Base-by-base conservation (phyloP, 305 asterid species). In the Vinca major region DNA sequence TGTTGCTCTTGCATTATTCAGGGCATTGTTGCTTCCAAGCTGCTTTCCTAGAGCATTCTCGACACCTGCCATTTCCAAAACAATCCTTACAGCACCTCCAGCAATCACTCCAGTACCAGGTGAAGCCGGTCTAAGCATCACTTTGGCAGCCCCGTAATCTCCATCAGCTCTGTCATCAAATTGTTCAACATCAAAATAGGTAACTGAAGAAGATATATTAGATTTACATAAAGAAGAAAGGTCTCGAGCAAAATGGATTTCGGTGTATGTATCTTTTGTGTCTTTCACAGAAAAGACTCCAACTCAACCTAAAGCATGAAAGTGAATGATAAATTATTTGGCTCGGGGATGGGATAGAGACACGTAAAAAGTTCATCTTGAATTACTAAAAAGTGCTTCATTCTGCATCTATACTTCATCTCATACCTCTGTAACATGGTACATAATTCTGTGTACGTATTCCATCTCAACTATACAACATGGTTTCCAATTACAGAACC, bases 41-140 rank as follows among this genome's bases (percentile, higher is more conserved):
- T 92, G 96, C 81, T 92, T 92, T 16, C 97, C 98, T 43, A 92
- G 79, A 3, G 98, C 98, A 41, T 92, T 92, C 80, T 92, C 92
- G 0, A 92, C 95, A 0, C 98, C 97, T 0, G 98, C 98, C 86
- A 92, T 48, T 65, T 92, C 98, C 16, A 90, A 78, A 63, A 90
- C 96, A 26, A 90, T 87, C 74, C 97, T 78, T 20, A 92, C 97
- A 1, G 97, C 84, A 41, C 98, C 98, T 41, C 98, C 98, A 6
- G 98, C 98, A 66, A 92, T 90, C 36, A 92, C 98, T 40, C 98
- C 98, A 1, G 96, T 92, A 71, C 98, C 98, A 0, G 98, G 96
- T 0, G 96, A 83, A 51, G 97, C 98, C 0, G 97, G 98, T 57
- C 98, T 81, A n/a, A 92, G 95, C 98, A 92, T 92, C 77, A 92